These are phyloP conservation scores for Isabelozyma gotoi DNA, from an alignment of 805 yeast species.

Conservation along the genomic window DNA sequence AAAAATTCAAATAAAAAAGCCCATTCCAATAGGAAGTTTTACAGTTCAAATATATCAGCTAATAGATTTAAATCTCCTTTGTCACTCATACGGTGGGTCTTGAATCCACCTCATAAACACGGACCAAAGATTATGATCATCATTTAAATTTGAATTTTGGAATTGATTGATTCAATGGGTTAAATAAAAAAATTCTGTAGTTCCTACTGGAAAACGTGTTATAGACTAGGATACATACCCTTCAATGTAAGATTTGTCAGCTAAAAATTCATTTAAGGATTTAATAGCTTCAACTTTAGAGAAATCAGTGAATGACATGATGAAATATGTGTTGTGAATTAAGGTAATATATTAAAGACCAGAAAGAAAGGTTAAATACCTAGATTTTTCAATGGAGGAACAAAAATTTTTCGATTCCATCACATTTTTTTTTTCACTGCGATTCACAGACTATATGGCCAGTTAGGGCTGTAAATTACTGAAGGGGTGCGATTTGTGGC, in stretches of 20 bases:
- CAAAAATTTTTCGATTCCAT: not conserved
- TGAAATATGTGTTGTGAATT: not conserved
- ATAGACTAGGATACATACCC: conserved; percentile 64
- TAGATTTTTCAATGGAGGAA: not conserved
- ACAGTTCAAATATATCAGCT: conserved; percentile 6
- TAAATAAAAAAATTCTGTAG: not conserved
- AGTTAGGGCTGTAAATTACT: not conserved
- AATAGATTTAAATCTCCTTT: conserved; percentile 41
- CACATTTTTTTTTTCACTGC: not conserved
- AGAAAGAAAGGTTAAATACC: not conserved
- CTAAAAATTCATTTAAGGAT: conserved; percentile 80
- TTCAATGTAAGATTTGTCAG: conserved; percentile 91
- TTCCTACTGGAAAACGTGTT: conserved; percentile 1
- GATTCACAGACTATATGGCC: too few species aligned
- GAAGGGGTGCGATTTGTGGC: not conserved
- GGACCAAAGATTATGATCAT: conserved; percentile 84
- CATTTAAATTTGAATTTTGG: conserved; percentile 30
- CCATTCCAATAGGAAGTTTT: not conserved
- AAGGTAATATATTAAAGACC: not conserved
- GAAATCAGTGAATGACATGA: conserved; percentile 79
- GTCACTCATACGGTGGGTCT: conserved; percentile 96
- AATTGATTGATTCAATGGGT: not conserved
- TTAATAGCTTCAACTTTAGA: conserved; percentile 63
- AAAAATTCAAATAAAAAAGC: not conserved
- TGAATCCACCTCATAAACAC: conserved; percentile 95